Evolutionary conservation across 2,329 filamentous ascomycete genomes (phyloP), one percentile per base, ranked within the genome.

Genomic region (Sporothrix variecibatus): DNA sequence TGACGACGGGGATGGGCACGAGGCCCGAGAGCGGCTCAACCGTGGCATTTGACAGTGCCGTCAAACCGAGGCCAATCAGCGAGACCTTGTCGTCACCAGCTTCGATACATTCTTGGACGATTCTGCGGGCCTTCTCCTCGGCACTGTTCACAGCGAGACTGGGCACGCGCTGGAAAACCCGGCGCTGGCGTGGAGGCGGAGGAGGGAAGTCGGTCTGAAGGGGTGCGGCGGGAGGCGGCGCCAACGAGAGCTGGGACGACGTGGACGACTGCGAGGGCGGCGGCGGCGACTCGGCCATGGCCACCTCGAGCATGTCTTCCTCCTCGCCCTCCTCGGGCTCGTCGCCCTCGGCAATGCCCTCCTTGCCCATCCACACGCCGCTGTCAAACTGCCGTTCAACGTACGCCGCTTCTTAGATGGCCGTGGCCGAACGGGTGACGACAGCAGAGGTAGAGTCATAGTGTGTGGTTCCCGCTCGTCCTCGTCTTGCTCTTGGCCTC

Each of bases 351-450:
- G 84, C 82, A 43, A 86, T 84, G 49, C 79, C 82, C 74, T 92
- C 91, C 75, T 89, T 91, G 3, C 87, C 89, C 83, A 94, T 86
- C 82, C 87, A 94, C 2, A 94, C 78, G 11, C 86, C 86, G 46
- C 91, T 93, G 81, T 94, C 92, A 74, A 88, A 83, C 77, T 91
- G 88, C 71, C 89, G 85, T 77, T 85, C 83, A 72, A 83, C 17
- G 84, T 84, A 53, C 89, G 85, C 80, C 87, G 90, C 78, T 83
- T 84, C 28, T 69, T 53, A 28, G 49, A 34, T 9, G 81, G 81
- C 73, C 78, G 78, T 38, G 80, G 80, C 34, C 77, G 82, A 73
- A 77, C 62, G 60, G 75, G 72, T 43, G 62, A 71, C 26, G 72
- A 58, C 12, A 73, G 56, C 43, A 73, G 28, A 3, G 68, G 71